Evolutionary conservation across 2,329 filamentous ascomycete species (phyloP).

Genomic region (Calonectria pauciramosa): DNA sequence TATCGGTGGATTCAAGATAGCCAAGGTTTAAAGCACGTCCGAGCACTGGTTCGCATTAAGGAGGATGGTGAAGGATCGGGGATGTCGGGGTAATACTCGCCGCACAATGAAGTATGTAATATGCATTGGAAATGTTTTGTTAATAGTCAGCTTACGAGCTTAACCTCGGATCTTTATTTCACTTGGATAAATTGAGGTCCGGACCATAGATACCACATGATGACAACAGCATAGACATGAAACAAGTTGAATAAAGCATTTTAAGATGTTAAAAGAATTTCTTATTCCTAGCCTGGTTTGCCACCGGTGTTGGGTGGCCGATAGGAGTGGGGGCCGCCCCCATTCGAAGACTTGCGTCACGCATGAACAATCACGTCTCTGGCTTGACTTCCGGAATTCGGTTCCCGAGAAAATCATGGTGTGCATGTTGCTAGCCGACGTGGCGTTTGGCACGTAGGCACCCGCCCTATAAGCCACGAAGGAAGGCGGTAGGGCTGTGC

Average conservation of each 20-base stretch:
- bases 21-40: conserved; percentile 48
- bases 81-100: background rate
- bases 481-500: background rate
- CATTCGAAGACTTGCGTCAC: background rate
- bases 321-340: background rate
- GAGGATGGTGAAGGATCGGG: background rate
- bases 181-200: background rate
- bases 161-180: background rate
- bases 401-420: background rate
- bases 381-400: background rate
- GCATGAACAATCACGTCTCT: background rate
- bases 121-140: conserved; percentile 3
- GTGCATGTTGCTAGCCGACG: background rate
- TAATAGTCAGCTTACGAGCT: background rate
- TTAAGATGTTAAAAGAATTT: background rate
- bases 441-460: background rate
- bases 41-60: background rate
- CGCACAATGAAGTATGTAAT: conserved; percentile 2
- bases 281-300: background rate
- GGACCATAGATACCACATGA: conserved; percentile 11
- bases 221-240: conserved; percentile 1
- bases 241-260: background rate
- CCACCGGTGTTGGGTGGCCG: background rate
- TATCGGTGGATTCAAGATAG: conserved; percentile 52
- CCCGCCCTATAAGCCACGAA: background rate